Base-by-base conservation (phyloP, 208 protist genomes). In the Trypanosoma rangeli region DNA sequence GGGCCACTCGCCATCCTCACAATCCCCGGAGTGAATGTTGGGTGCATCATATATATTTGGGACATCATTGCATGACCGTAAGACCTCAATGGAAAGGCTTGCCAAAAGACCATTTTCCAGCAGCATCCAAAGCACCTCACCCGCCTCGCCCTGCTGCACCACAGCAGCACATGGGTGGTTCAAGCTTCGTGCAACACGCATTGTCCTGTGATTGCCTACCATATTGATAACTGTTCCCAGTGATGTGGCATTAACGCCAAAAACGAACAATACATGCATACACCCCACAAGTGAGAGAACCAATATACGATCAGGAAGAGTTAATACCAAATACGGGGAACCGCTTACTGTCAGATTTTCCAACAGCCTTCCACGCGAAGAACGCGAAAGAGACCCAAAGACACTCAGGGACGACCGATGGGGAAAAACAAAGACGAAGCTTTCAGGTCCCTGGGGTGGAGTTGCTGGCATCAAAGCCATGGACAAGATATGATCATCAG, bases 1-100 rank as follows among this genome's bases (percentile, higher is more conserved):
- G 9, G 63, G 62, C 77, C 77, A 82, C 22, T 65, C 58, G 16
- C 61, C 52, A 31, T 64, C 59, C 31, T 82, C 76, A 53, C 76
- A 82, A 50, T 82, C 76, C 8, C 65, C 76, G 3, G 60, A 60
- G 0, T 52, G n/a, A 68, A 70, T 60, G 33, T 57, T 28, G 3
- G 63, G 70, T n/a, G 63, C 70, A 53, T 73, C 68, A 10, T 5
- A 42, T 16, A 73, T 26, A 1, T 44, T 22, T 5, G 50, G 8
- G 26, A 29, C 18, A 0, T 20, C 53, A 33, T 56, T 28, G 46
- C 46, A 9, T 33, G 49, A 33, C 4, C 37, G 39, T 7, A 64
- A 49, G 15, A 12, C 18, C 7, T 48, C 48, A 28, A 76, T 22
- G 22, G 64, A 48, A 0, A 76, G 31, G 35, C 58, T 46, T 10